Evolutionary conservation across 23 red algal genomes (phyloP).

Genomic region (Gracilaria gracilis): DNA sequence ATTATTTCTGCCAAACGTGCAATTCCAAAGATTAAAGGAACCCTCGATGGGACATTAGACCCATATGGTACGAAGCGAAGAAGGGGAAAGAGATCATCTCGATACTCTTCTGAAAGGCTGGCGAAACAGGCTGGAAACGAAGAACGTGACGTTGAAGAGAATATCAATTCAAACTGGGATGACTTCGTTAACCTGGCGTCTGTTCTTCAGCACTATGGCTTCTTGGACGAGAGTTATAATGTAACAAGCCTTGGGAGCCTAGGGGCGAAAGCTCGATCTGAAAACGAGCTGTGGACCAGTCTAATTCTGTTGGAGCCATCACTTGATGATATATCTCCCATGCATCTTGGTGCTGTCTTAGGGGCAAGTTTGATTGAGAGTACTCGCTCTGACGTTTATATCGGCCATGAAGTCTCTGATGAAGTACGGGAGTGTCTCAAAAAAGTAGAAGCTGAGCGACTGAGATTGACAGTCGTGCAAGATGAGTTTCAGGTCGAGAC

Average conservation of each 20-base stretch:
- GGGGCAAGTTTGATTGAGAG: constrained; percentile 73
- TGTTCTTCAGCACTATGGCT: constrained; percentile 80
- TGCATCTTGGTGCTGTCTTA: constrained; percentile 79
- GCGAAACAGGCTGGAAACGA: background rate
- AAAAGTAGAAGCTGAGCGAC: constrained; percentile 26
- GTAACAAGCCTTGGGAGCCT: constrained; percentile 84
- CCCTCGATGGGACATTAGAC: constrained; percentile 36
- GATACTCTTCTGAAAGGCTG: constrained; percentile 13
- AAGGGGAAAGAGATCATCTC: constrained; percentile 16
- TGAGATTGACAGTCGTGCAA: constrained; percentile 59
- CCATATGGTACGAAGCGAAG: constrained; percentile 17
- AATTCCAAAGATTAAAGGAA: constrained; percentile 38
- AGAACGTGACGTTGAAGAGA: background rate
- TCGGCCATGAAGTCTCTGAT: constrained; percentile 50
- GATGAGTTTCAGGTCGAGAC: constrained; percentile 46
- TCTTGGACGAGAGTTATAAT: constrained; percentile 62
- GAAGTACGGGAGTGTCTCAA: constrained; percentile 17
- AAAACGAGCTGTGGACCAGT: constrained; percentile 95
- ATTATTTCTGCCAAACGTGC: constrained; percentile 50
- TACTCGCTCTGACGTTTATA: constrained; percentile 53
- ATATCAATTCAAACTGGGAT: constrained; percentile 45
- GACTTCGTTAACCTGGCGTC: constrained; percentile 62
- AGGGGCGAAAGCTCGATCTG: constrained; percentile 75
- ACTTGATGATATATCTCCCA: constrained; percentile 63
- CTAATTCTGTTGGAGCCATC: constrained; percentile 59